phyloP scores from a whole-genome alignment of 2,329 filamentous ascomycete species.

The Fusarium succisae region DNA sequence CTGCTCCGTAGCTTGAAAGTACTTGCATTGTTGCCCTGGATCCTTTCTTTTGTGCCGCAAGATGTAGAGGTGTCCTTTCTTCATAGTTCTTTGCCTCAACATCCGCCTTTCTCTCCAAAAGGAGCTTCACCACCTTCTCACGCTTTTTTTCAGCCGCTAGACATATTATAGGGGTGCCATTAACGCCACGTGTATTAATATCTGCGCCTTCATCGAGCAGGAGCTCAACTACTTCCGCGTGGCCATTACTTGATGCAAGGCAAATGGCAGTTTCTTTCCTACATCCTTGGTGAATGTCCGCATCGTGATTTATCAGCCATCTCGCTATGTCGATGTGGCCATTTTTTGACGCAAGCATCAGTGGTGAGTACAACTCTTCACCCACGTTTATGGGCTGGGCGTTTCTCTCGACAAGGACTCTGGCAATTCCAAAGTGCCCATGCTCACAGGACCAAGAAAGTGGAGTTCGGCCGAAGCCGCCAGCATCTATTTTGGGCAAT shows the following conservation, averaged over 20 bases:
- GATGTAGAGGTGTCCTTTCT: fast-evolving
- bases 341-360: background rate
- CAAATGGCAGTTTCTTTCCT: fast-evolving
- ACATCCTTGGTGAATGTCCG: fast-evolving
- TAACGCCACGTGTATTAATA: fast-evolving
- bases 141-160: fast-evolving
- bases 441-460: background rate
- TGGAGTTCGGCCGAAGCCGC: fast-evolving
- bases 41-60: fast-evolving
- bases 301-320: fast-evolving
- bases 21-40: fast-evolving
- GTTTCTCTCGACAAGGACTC: fast-evolving
- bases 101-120: background rate
- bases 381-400: fast-evolving
- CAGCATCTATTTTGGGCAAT: fast-evolving
- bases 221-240: fast-evolving
- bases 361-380: fast-evolving
- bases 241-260: fast-evolving
- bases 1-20: background rate
- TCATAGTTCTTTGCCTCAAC: fast-evolving
- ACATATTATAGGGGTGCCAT: fast-evolving
- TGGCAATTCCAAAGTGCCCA: fast-evolving
- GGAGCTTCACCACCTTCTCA: fast-evolving
- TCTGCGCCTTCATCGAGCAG: fast-evolving
- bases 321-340: fast-evolving